Conservation (phyloP, 257 asterid genomes). For the Solanum peruvianum region DNA sequence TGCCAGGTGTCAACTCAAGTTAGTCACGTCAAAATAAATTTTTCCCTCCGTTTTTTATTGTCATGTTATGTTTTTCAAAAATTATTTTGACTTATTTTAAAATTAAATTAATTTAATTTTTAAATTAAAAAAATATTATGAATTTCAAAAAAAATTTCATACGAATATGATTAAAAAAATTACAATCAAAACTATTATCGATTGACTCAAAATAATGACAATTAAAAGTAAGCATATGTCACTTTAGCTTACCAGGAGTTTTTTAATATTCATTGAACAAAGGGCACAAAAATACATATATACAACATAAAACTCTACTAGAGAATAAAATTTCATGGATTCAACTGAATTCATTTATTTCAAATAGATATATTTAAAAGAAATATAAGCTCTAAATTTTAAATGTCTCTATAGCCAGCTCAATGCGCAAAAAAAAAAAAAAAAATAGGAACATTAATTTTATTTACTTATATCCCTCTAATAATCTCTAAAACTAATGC, state of each 20-base stretch:
- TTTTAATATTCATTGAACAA: neutral
- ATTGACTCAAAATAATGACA: too few species aligned
- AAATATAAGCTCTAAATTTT: neutral
- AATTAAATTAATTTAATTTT: too few species aligned
- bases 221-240: too few species aligned
- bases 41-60: rapidly evolving
- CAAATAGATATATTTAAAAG: neutral
- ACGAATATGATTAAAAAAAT: too few species aligned
- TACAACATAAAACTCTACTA: neutral
- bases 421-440: neutral
- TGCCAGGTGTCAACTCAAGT: neutral
- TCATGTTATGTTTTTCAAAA: too few species aligned
- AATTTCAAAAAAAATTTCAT: too few species aligned
- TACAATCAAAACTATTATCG: too few species aligned
- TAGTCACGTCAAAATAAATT: neutral
- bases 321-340: neutral
- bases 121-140: too few species aligned
- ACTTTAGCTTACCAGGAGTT: neutral
- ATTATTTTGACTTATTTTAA: neutral
- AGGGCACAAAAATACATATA: neutral
- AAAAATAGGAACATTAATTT: too few species aligned
- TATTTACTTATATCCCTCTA: neutral
- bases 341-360: neutral
- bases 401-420: neutral
- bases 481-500: neutral